Evolutionary conservation across 2,329 filamentous ascomycete genomes (phyloP).

Genomic region (Cordyceps cicadae): DNA sequence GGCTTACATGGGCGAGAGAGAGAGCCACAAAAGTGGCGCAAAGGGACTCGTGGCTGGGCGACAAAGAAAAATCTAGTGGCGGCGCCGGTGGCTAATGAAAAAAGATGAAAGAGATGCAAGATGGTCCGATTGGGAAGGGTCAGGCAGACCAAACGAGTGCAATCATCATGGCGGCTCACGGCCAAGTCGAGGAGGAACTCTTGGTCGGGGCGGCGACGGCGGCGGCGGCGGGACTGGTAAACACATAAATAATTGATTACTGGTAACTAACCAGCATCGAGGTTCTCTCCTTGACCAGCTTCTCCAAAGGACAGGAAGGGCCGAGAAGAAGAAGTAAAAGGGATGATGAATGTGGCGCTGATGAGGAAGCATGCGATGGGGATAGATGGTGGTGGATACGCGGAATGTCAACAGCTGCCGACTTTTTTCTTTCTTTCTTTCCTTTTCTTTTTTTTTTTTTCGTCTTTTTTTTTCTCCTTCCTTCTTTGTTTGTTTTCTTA

Average conservation of each 20-base stretch:
- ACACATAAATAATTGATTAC: too few species aligned
- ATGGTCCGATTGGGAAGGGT: neutral
- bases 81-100: neutral
- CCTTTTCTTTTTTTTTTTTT: too few species aligned
- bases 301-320: too few species aligned
- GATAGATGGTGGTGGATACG: neutral
- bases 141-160: neutral
- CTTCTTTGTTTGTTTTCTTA: neutral
- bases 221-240: neutral
- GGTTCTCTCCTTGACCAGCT: too few species aligned
- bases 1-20: slow-evolving; percentile 3
- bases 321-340: neutral
- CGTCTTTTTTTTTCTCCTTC: too few species aligned
- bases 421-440: neutral
- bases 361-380: neutral
- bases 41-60: neutral
- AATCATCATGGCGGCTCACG: neutral
- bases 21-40: neutral
- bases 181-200: neutral
- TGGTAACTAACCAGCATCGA: too few species aligned
- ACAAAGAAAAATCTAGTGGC: neutral
- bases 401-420: neutral
- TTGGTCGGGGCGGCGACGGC: neutral
- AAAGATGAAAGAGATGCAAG: neutral
- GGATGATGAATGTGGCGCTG: neutral